A percentile compares a stretch with the other conserved stretches of the same genome.
These are phyloP conservation scores for Cordyceps farinosa DNA, from an alignment of 2,329 filamentous ascomycete species.

Conservation along the genomic window DNA sequence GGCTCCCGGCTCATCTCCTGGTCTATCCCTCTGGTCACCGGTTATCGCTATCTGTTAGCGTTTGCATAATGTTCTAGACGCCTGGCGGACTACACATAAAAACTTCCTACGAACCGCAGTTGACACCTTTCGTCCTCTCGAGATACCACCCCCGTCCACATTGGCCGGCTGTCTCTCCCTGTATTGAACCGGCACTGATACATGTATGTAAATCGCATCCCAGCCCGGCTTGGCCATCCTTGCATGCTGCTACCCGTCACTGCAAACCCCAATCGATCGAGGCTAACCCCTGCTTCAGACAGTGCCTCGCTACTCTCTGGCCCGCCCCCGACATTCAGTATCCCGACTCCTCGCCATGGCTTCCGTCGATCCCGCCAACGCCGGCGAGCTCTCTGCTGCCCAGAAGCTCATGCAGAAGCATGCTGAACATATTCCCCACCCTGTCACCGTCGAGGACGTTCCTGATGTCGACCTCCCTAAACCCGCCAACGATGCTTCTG, in stretches of 20 bases:
- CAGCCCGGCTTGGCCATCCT: not conserved
- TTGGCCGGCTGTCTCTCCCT: not conserved
- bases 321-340: conserved; percentile 19
- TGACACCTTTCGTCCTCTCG: conserved; percentile 6
- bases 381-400: conserved; percentile 48
- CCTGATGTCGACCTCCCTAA: conserved; percentile 73
- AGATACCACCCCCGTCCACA: not conserved
- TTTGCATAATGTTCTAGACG: conserved; percentile 39
- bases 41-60: conserved; percentile 33
- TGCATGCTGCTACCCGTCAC: not conserved
- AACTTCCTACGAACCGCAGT: conserved; percentile 8
- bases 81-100: conserved; percentile 24
- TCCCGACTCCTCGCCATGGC: conserved; percentile 38
- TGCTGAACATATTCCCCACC: conserved; percentile 44
- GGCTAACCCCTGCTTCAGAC: conserved; percentile 2
- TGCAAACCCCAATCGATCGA: not conserved
- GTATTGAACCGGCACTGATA: not conserved
- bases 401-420: conserved; percentile 66
- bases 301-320: conserved; percentile 2
- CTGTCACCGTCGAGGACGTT: conserved; percentile 74
- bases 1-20: conserved; percentile 37
- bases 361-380: conserved; percentile 29
- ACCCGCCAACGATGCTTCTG: conserved; percentile 42
- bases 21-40: conserved; percentile 39
- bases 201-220: not conserved